phyloP scores from a whole-genome alignment of 164 flowering plant genomes.

The Taxillus chinensis region DNA sequence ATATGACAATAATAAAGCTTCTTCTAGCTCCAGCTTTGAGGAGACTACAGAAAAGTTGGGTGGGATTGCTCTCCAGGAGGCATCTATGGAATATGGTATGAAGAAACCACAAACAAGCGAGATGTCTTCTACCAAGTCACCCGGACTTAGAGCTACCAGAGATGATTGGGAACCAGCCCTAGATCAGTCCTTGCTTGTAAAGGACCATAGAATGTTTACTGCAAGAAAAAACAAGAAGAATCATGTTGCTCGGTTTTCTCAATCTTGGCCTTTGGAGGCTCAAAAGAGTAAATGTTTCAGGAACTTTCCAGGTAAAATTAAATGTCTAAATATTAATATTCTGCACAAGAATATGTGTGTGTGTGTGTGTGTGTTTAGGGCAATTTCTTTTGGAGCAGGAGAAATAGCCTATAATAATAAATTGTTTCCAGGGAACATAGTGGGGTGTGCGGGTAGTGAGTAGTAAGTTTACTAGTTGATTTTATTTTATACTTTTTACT shows the following conservation, averaged over 20 bases:
- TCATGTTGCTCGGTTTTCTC: conserved; percentile 30
- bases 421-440: too few relatives aligned
- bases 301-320: conserved; percentile 49
- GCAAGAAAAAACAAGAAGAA: conserved; percentile 38
- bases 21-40: conserved; percentile 33
- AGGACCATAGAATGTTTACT: conserved; percentile 52
- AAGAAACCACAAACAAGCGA: conserved; percentile 30
- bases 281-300: conserved; percentile 42
- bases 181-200: conserved; percentile 55
- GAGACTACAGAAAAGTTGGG: conserved; percentile 42
- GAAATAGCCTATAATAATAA: too few relatives aligned
- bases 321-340: too few relatives aligned
- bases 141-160: conserved; percentile 10
- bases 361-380: too few relatives aligned
- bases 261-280: conserved; percentile 58
- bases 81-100: conserved; percentile 66
- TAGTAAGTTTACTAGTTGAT: too few relatives aligned
- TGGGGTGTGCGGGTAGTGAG: too few relatives aligned
- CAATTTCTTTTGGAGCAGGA: too few relatives aligned
- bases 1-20: conserved; percentile 20
- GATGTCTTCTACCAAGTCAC: conserved; percentile 11
- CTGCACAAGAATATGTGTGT: too few relatives aligned
- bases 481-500: too few relatives aligned
- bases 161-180: conserved; percentile 20
- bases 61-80: conserved; percentile 54